Conservation (phyloP, 1,284 basidiomycete species). For the Pseudozyma sp. region DNA sequence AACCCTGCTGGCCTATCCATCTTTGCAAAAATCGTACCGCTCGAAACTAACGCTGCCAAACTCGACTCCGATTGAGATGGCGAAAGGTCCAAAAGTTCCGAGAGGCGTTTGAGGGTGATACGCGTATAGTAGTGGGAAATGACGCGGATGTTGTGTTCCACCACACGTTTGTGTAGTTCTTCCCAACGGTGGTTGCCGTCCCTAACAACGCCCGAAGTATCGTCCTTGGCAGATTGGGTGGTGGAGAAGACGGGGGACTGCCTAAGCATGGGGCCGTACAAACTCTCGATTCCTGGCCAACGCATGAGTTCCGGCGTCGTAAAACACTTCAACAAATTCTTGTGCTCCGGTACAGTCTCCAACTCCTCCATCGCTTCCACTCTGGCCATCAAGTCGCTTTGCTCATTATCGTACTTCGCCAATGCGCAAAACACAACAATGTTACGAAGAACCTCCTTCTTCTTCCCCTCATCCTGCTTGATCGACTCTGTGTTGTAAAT, state of each 20-base stretch:
- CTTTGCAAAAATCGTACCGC: conserved; percentile 84
- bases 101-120: conserved; percentile 85
- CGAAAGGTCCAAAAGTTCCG: conserved; percentile 87
- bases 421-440: conserved; percentile 95
- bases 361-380: conserved; percentile 78
- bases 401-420: conserved; percentile 94
- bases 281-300: conserved; percentile 93
- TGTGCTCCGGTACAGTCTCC: conserved; percentile 83
- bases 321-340: conserved; percentile 95
- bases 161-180: conserved; percentile 92
- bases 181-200: conserved; percentile 85
- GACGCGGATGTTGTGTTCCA: conserved; percentile 98
- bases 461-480: conserved; percentile 74
- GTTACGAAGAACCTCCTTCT: conserved; percentile 72
- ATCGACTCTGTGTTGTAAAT: conserved; percentile 95
- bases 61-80: conserved; percentile 85
- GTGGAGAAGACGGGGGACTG: conserved; percentile 82
- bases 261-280: conserved; percentile 87
- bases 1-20: conserved; percentile 92
- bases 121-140: conserved; percentile 94
- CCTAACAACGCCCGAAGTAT: conserved; percentile 17
- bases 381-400: conserved; percentile 94
- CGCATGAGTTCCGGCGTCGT: conserved; percentile 95
- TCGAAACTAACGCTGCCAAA: conserved; percentile 81
- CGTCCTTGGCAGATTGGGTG: conserved; percentile 13